Percentiles rank a stretch among this genome's conserved stretches.
These are phyloP conservation scores for Kitagawia praeruptora DNA, from an alignment of 129 eudicot species.

Conservation along the genomic window DNA sequence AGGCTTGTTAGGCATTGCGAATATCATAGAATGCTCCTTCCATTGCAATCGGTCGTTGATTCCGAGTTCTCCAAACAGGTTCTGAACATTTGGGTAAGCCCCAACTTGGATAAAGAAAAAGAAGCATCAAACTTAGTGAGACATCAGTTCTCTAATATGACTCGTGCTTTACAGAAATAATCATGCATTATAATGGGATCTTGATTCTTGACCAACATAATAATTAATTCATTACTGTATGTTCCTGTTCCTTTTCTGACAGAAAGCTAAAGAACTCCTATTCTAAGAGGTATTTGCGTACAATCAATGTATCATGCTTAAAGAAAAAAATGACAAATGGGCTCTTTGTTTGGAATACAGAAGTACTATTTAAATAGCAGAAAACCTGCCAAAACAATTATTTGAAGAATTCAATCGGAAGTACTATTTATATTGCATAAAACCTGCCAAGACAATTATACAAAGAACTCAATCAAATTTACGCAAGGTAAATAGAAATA, in stretches of 20 bases:
- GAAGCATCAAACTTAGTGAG: background rate
- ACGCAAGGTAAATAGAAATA: background rate
- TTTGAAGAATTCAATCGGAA: background rate
- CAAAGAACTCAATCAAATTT: background rate
- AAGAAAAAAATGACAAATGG: background rate
- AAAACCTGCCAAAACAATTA: background rate
- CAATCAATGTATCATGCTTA: background rate
- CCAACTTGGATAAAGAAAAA: slow-evolving; percentile 58
- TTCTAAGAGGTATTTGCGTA: background rate
- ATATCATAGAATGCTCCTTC: slow-evolving; percentile 99
- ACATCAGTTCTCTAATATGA: slow-evolving; percentile 13
- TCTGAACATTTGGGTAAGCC: slow-evolving; percentile 94
- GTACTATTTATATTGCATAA: background rate
- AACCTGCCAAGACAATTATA: background rate
- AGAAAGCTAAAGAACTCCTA: background rate
- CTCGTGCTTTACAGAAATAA: background rate
- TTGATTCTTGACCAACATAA: background rate
- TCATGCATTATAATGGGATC: background rate
- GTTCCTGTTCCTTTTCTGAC: background rate
- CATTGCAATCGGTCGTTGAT: slow-evolving; percentile 91
- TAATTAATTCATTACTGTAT: background rate
- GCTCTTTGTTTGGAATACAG: background rate
- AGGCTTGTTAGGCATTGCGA: slow-evolving; percentile 94
- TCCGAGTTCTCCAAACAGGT: slow-evolving; percentile 88
- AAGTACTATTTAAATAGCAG: background rate